Evolutionary conservation across 2,329 filamentous ascomycete genomes (phyloP), one percentile per base, ranked within the genome.

Genomic region (Aurifilum marmelostoma): DNA sequence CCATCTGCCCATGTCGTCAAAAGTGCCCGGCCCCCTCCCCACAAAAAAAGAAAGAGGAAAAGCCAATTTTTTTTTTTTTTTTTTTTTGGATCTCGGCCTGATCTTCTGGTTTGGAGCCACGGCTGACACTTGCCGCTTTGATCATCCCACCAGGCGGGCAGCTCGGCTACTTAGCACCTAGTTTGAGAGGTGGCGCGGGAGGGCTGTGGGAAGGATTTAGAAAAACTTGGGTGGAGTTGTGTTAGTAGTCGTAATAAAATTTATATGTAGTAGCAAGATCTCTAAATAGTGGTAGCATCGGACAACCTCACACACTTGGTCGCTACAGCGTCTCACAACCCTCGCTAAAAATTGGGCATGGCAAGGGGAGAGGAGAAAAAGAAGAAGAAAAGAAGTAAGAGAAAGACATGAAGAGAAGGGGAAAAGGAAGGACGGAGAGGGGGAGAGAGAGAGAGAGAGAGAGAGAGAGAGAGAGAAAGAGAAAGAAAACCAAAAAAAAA

Each of bases 111-210:
- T 21, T 34, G 56, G 39, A 41, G 41, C 61, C 61, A 63, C 61
- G 61, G 61, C 61, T 63, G 61, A 63, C 61, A 63, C 61, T 63
- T 63, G 61, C 61, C 61, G 61, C 61, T 63, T 63, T 63, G 61
- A 63, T 63, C 61, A n/a, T 34, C 29, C 27, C 54, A 58, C 54
- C 56, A 59, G 56, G 56, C 56, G 56, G 43, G 14, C 56, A 27
- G 39, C 21, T 41, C 59, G 59, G n/a, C 29, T 12, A 24, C 21
- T 14, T 9, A 39, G 39, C 43, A 47, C 43, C 43, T 27, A 37
- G 34, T 12, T 18, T 4, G 39, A 37, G 32, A 37, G 32, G 56
- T 29, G 56, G 32, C 27, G 56, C 24, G 56, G 27, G 56, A 59
- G 21, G 56, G 58, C 21, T 34, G 16, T 34, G 32, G 18, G 9